These are phyloP conservation scores for Tricholomella constricta DNA, from an alignment of 768 basidiomycete genomes.

Conservation along the genomic window DNA sequence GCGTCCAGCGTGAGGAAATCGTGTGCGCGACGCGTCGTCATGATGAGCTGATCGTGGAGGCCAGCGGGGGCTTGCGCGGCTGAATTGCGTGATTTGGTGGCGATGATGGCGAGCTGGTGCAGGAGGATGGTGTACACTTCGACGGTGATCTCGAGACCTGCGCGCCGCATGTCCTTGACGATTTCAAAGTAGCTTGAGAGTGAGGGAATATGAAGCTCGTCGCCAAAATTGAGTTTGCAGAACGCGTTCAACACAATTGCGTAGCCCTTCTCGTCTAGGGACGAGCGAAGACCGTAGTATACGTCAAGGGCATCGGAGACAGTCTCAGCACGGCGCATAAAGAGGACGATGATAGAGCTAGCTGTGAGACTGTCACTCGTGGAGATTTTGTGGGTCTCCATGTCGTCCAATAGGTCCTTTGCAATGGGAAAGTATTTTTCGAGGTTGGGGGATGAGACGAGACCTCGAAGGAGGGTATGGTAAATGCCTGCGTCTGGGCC, in stretches of 20 bases:
- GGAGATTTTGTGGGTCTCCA: slow-evolving; percentile 53
- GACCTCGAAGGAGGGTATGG: slow-evolving; percentile 50
- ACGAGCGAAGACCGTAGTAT: slow-evolving; percentile 49
- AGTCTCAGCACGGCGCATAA: slow-evolving; percentile 62
- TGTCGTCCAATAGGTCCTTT: slow-evolving; percentile 61
- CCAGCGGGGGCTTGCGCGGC: slow-evolving; percentile 17
- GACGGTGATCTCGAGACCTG: slow-evolving; percentile 56
- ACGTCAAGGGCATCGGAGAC: slow-evolving; percentile 62
- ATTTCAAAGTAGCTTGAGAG: slow-evolving; percentile 71
- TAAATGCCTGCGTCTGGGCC: slow-evolving; percentile 59
- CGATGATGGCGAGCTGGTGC: slow-evolving; percentile 51
- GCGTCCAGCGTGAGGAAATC: slow-evolving; percentile 79
- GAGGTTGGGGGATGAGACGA: slow-evolving; percentile 45
- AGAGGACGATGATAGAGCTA: slow-evolving; percentile 58
- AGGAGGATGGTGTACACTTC: slow-evolving; percentile 72
- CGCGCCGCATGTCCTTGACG: slow-evolving; percentile 75
- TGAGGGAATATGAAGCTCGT: slow-evolving; percentile 42
- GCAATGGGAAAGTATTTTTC: slow-evolving; percentile 50
- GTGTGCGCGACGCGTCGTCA: slow-evolving; percentile 65
- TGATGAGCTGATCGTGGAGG: slow-evolving; percentile 38
- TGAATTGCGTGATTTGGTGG: slow-evolving; percentile 31
- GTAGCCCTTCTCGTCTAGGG: slow-evolving; percentile 62
- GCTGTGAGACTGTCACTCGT: slow-evolving; percentile 45
- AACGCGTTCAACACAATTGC: slow-evolving; percentile 64
- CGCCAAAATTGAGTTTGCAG: slow-evolving; percentile 54